Evolutionary conservation across 2,329 filamentous ascomycete species (phyloP).

Genomic region (Zarea fungicola): DNA sequence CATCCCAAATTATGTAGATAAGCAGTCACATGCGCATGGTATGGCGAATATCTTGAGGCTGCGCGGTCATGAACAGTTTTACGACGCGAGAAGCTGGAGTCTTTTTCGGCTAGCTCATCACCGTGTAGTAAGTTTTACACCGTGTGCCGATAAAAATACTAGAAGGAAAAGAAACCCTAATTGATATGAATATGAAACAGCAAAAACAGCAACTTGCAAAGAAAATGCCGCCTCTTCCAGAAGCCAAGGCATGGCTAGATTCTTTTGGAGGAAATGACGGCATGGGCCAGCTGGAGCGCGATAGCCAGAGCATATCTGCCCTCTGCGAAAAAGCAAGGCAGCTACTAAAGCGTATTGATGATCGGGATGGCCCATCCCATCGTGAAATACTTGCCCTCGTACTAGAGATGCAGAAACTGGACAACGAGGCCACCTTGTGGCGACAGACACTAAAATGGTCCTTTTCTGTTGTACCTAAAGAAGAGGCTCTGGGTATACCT

Average conservation of each 20-base stretch:
- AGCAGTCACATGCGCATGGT: conserved; percentile 32
- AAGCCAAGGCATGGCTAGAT: conserved; percentile 26
- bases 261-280: conserved; percentile 24
- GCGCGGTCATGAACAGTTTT: conserved; percentile 29
- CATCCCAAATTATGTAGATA: conserved; percentile 20
- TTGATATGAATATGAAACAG: conserved; percentile 9
- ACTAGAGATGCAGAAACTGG: conserved; percentile 25
- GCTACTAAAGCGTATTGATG: conserved; percentile 19
- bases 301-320: conserved; percentile 15
- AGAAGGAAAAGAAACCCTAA: neutral
- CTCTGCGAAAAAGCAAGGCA: conserved; percentile 27
- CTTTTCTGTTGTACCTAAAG: conserved; percentile 21
- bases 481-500: neutral
- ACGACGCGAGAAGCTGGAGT: conserved; percentile 33
- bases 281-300: conserved; percentile 25
- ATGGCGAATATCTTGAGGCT: conserved; percentile 36
- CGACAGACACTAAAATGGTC: conserved; percentile 29
- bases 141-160: neutral
- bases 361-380: neutral
- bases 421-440: conserved; percentile 26
- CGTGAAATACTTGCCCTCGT: conserved; percentile 22
- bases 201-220: conserved; percentile 34
- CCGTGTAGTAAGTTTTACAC: conserved; percentile 21
- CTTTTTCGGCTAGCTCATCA: conserved; percentile 36
- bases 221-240: conserved; percentile 23